These are phyloP conservation scores for Epichloe coenophiala DNA, from an alignment of 2,329 filamentous ascomycete genomes.

Conservation along the genomic window DNA sequence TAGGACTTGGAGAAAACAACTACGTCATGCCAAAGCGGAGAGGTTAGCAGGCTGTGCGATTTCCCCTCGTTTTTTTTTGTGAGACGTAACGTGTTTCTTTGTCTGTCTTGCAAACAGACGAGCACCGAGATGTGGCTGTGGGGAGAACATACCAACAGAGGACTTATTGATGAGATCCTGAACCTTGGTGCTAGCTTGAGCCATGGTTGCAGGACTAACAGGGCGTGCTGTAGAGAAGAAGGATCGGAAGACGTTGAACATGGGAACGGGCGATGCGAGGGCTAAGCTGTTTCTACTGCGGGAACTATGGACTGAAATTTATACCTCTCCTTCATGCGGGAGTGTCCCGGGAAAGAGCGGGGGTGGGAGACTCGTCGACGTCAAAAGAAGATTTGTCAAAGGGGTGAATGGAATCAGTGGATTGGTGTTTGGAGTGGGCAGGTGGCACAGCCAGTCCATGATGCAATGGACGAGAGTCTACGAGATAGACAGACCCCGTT, in stretches of 20 bases:
- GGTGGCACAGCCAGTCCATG: not conserved
- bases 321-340: not conserved
- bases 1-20: constrained; percentile 96
- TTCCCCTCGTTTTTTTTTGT: not conserved
- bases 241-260: constrained; percentile 53
- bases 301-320: not conserved
- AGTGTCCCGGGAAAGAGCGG: not conserved
- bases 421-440: too few species aligned
- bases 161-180: constrained; percentile 82
- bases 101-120: not conserved
- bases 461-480: not conserved
- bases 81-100: too few species aligned
- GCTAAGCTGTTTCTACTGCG: too few species aligned
- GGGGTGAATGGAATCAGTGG: not conserved
- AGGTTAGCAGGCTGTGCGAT: not conserved
- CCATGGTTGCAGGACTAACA: constrained; percentile 54
- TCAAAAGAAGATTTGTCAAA: not conserved
- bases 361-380: not conserved
- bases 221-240: constrained; percentile 47
- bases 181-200: constrained; percentile 70
- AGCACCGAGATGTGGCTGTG: not conserved
- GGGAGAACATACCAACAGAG: constrained; percentile 51
- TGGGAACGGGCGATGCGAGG: constrained; percentile 13
- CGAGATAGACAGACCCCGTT: too few species aligned
- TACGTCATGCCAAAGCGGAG: constrained; percentile 15